Base-by-base conservation (phyloP, 1,139 yeast species). In the Geotrichum bryndzae region DNA sequence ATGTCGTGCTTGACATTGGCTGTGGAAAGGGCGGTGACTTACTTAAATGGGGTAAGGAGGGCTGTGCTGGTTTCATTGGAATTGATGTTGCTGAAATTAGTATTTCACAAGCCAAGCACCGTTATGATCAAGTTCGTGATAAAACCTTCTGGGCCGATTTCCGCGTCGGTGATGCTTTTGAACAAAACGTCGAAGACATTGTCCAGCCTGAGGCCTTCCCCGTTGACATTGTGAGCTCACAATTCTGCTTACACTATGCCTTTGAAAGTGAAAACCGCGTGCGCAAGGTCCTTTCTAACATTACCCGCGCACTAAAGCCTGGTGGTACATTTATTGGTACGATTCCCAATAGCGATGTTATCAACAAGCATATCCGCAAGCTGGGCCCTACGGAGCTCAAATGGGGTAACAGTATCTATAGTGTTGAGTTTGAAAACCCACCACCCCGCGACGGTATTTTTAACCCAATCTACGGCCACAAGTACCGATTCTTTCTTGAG, bases 1-100 rank as follows among this genome's bases (percentile, higher is more conserved):
- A 80, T 1, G 83, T 82, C 45, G 90, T 88, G 0, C 77, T 94
- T 51, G 99, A 94, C 71, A 75, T 94, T 61, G 97, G 97, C 27
- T 94, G 99, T 75, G 99, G 99, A 18, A 95, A 94, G 74, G 99
- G 99, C 55, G 99, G 99, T 23, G 99, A 94, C 76, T 77, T 95
- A 69, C 84, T 88, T 69, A 94, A 94, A 74, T 92, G 96, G 85
- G 89, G 86, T 61, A 84, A 84, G 68, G 87, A 90, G 1, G 79
- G 82, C 13, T 83, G 90, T 2, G 82, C 84, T 38, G 94, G 91
- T 63, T 88, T 88, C 68, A 84, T 92, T 59, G 99, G 99, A 0
- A 81, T 94, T 51, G 99, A 94, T 74, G 86, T 95, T 59, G 92
- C 97, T 25, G 96, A 92, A 72, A 87, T 88, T 1, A 89, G 96